Percentiles rank a stretch among this genome's conserved stretches.
These are phyloP conservation scores for Serpula lacrymans DNA, from an alignment of 768 basidiomycete genomes.

Conservation along the genomic window DNA sequence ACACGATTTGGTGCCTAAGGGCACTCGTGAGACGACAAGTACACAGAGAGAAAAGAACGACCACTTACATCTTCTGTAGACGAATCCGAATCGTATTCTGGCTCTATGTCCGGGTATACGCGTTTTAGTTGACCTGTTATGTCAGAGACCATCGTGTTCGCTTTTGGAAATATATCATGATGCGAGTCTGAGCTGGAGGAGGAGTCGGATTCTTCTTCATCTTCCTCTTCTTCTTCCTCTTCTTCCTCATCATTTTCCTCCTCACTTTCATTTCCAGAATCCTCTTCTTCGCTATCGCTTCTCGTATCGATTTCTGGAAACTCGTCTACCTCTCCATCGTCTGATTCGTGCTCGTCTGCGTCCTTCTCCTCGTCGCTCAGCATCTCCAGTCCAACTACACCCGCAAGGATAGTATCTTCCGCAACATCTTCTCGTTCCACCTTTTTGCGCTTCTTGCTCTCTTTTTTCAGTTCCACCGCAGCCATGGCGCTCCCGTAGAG, in stretches of 20 bases:
- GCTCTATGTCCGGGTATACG: conserved; percentile 85
- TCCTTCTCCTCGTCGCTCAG: conserved; percentile 64
- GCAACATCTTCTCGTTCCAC: conserved; percentile 36
- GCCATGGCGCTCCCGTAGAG: too few relatives aligned
- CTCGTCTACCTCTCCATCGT: conserved; percentile 62
- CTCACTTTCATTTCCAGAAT: conserved; percentile 32
- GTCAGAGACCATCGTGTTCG: conserved; percentile 68
- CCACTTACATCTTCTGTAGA: conserved; percentile 83
- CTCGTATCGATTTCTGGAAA: conserved; percentile 67
- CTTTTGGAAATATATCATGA: conserved; percentile 55
- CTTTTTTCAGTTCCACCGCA: conserved; percentile 29
- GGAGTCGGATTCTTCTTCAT: conserved; percentile 32
- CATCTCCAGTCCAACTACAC: conserved; percentile 60
- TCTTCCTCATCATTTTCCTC: conserved; percentile 36
- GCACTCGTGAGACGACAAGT: conserved; percentile 6
- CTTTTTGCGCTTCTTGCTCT: conserved; percentile 59
- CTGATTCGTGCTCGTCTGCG: conserved; percentile 39
- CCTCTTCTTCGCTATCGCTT: conserved; percentile 39
- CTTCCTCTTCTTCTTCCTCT: conserved; percentile 31
- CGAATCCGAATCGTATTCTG: conserved; percentile 88
- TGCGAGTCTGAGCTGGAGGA: conserved; percentile 39
- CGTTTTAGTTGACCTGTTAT: conserved; percentile 84
- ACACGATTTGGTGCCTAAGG: conserved; percentile 88
- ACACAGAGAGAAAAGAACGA: conserved; percentile 1
- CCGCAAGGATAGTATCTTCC: conserved; percentile 29